Conservation (phyloP, 305 asterid species). For the Fraxinus sp. region DNA sequence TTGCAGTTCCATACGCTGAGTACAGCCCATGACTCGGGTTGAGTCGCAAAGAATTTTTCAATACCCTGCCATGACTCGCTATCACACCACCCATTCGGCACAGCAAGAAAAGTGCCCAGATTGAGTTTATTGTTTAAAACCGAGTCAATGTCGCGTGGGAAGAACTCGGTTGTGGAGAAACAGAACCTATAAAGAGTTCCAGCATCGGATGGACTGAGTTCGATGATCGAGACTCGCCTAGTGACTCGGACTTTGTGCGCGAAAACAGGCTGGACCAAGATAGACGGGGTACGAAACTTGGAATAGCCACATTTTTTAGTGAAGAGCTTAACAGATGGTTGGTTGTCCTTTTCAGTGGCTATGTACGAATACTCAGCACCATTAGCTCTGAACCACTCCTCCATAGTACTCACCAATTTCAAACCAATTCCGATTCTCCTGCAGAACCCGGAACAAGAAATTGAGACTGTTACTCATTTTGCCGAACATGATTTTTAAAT, state of each 20-base stretch:
- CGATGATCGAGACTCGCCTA: slow-evolving; percentile 41
- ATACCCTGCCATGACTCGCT: slow-evolving; percentile 54
- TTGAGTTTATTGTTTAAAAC: slow-evolving; percentile 51
- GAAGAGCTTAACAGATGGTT: slow-evolving; percentile 69
- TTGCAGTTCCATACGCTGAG: slow-evolving; percentile 87
- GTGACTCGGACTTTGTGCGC: slow-evolving; percentile 52
- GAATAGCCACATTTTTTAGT: slow-evolving; percentile 76
- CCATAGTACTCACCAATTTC: slow-evolving; percentile 58
- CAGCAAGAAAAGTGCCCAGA: slow-evolving; percentile 67
- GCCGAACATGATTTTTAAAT: background rate
- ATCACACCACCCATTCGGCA: slow-evolving; percentile 38
- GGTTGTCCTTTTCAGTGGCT: slow-evolving; percentile 90
- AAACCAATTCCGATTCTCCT: slow-evolving; percentile 84
- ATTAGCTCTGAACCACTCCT: slow-evolving; percentile 67
- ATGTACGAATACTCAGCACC: slow-evolving; percentile 87
- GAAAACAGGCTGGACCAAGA: slow-evolving; percentile 77
- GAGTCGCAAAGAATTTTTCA: slow-evolving; percentile 40
- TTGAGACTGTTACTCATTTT: background rate
- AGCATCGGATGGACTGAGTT: slow-evolving; percentile 54
- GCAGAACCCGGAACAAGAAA: background rate
- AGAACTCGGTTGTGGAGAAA: slow-evolving; percentile 71
- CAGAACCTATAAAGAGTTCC: slow-evolving; percentile 61
- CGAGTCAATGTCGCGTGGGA: slow-evolving; percentile 80
- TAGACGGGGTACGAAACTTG: slow-evolving; percentile 72
- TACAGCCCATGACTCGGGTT: slow-evolving; percentile 85